Percentiles rank a stretch among this genome's conserved stretches.
These are phyloP conservation scores for Wallacemonas sp. DNA, from an alignment of 208 protist species.

Conservation along the genomic window DNA sequence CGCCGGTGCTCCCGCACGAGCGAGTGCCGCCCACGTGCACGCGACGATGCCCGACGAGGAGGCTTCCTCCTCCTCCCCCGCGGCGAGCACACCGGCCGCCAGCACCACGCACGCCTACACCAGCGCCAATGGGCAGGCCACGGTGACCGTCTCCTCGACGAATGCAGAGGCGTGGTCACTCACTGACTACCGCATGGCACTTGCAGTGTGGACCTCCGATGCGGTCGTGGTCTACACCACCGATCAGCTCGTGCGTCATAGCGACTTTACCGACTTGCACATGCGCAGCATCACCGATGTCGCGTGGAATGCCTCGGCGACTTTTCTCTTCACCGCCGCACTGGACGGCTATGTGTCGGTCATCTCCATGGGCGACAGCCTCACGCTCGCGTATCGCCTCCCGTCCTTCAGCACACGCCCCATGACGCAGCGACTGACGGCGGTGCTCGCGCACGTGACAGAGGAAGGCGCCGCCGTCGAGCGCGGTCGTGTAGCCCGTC, in stretches of 20 bases:
- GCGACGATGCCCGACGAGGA: neutral
- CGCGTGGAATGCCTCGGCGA: conserved; percentile 62
- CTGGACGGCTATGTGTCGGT: conserved; percentile 88
- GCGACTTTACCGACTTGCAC: conserved; percentile 89
- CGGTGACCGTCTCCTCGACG: neutral
- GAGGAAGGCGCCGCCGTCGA: conserved; percentile 32
- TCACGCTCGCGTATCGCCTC: conserved; percentile 57
- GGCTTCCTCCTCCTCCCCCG: neutral
- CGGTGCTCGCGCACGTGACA: conserved; percentile 37
- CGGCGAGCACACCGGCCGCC: neutral
- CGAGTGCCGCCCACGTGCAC: neutral
- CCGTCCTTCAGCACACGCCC: conserved; percentile 61
- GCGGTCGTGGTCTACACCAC: conserved; percentile 88
- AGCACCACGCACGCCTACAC: neutral
- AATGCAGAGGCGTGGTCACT: conserved; percentile 54
- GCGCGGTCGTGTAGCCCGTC: conserved; percentile 17
- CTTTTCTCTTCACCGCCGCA: conserved; percentile 68
- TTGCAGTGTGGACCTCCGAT: conserved; percentile 87
- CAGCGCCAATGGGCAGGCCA: conserved; percentile 3
- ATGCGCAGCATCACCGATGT: conserved; percentile 91
- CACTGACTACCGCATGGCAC: conserved; percentile 80
- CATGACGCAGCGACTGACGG: conserved; percentile 35
- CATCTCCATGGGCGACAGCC: conserved; percentile 55
- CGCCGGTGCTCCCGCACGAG: neutral
- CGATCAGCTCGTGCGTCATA: conserved; percentile 73